Percentiles rank a stretch among this genome's conserved stretches.
Conservation (phyloP, 495 filamentous ascomycete genomes). For the Penicillium steckii region DNA sequence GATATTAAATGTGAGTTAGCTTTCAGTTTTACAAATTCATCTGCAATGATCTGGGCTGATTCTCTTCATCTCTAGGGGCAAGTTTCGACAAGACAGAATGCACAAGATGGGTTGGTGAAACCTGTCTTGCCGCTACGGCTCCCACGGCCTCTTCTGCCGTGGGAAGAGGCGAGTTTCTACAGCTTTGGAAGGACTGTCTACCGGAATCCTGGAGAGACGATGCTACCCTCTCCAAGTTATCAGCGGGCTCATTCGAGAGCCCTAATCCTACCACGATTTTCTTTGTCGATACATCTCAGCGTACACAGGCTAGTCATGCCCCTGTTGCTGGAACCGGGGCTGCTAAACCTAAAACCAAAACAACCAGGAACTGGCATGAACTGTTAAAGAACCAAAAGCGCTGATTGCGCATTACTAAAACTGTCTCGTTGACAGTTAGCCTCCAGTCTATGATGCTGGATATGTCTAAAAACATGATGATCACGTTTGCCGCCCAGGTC, state of each 20-base stretch:
- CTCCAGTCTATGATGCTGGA: constrained; percentile 16
- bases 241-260: constrained; percentile 38
- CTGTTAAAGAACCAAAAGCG: constrained; percentile 60
- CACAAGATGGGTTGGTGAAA: constrained; percentile 51
- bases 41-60: constrained; percentile 8
- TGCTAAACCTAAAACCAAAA: constrained; percentile 46
- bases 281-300: constrained; percentile 36
- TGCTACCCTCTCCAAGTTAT: constrained; percentile 46
- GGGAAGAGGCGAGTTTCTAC: constrained; percentile 48
- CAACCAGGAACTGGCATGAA: constrained; percentile 84
- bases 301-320: constrained; percentile 32
- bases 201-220: constrained; percentile 58
- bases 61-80: constrained; percentile 31
- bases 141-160: constrained; percentile 32
- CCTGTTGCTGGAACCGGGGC: constrained; percentile 28
- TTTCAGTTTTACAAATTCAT: background rate
- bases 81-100: constrained; percentile 46
- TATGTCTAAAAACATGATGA: constrained; percentile 20
- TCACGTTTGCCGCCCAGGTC: constrained; percentile 20
- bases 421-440: constrained; percentile 16
- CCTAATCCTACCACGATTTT: constrained; percentile 41
- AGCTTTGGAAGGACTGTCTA: constrained; percentile 55
- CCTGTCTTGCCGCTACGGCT: constrained; percentile 50
- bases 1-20: constrained; percentile 40
- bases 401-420: constrained; percentile 20